These are phyloP conservation scores for Monosporascus sp. DNA, from an alignment of 2,329 filamentous ascomycete genomes.

Conservation along the genomic window DNA sequence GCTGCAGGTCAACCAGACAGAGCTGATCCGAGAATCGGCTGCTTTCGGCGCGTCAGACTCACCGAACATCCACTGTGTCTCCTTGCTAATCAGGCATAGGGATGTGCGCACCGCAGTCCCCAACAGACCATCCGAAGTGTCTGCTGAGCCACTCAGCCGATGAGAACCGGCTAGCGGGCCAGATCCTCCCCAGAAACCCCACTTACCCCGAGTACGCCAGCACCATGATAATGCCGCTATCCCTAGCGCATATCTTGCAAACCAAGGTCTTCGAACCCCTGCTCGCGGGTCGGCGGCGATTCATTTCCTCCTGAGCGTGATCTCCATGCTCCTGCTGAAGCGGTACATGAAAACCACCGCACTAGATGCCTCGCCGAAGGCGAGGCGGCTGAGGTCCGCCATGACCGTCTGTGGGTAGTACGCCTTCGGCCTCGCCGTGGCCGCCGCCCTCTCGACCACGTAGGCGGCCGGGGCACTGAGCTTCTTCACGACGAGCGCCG, in stretches of 20 bases:
- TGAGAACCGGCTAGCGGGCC: no score
- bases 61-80: no score
- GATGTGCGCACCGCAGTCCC: no score
- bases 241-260: slow-evolving; percentile 1
- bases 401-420: slow-evolving; percentile 1
- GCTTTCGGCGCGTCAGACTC: no score
- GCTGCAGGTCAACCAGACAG: no score
- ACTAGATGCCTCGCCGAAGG: background rate
- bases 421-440: slow-evolving; percentile 2
- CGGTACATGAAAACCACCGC: background rate
- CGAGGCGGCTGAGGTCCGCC: background rate
- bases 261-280: slow-evolving; percentile 3
- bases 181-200: no score
- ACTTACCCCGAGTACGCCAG: no score
- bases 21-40: no score
- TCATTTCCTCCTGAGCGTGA: background rate
- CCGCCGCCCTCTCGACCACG: slow-evolving; percentile 3
- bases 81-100: no score
- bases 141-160: no score
- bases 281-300: background rate
- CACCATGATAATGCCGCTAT: no score
- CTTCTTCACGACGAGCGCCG: background rate
- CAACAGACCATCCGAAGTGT: no score
- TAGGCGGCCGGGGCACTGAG: slow-evolving; percentile 3
- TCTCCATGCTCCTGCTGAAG: slow-evolving; percentile 1